A percentile compares a stretch with the other conserved stretches of the same genome.
phyloP scores from a whole-genome alignment of 768 basidiomycete genomes.

The Hemileccinum rubropunctum region DNA sequence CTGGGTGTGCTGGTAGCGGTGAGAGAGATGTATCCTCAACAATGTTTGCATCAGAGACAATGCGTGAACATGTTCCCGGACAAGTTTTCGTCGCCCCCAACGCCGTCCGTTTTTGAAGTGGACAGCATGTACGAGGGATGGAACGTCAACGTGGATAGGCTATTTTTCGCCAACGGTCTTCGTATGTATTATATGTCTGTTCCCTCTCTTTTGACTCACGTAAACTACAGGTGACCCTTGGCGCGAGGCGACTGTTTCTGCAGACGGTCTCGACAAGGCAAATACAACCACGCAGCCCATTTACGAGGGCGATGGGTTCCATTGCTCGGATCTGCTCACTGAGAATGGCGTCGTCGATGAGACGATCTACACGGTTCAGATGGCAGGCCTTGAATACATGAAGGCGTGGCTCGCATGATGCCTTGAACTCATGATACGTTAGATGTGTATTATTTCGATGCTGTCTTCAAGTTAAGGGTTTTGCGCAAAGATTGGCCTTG shows the following conservation, averaged over 20 bases:
- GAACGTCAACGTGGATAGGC: constrained; percentile 51
- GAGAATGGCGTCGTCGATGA: constrained; percentile 43
- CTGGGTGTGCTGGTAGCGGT: not conserved
- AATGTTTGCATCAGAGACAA: constrained; percentile 46
- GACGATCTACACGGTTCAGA: constrained; percentile 53
- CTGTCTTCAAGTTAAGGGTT: too few relatives aligned
- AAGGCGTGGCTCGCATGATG: constrained; percentile 47
- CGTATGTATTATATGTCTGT: constrained; percentile 39
- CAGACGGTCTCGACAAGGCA: constrained; percentile 41
- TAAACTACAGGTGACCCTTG: constrained; percentile 62
- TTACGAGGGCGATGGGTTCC: constrained; percentile 60
- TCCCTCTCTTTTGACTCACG: not conserved
- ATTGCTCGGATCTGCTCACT: constrained; percentile 57
- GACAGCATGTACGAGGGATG: constrained; percentile 59
- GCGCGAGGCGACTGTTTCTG: constrained; percentile 67
- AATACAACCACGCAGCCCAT: constrained; percentile 59
- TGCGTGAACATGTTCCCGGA: constrained; percentile 66
- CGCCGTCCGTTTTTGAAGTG: constrained; percentile 41
- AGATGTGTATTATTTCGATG: not conserved
- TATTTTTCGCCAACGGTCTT: constrained; percentile 70
- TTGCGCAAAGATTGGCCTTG: too few relatives aligned
- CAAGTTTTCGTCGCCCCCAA: constrained; percentile 48
- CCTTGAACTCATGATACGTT: not conserved
- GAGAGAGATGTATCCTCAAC: not conserved
- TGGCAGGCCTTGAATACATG: constrained; percentile 49